Percentiles rank a stretch among this genome's conserved stretches.
phyloP scores from a whole-genome alignment of 2,329 filamentous ascomycete species.

The Mycogone perniciosa region DNA sequence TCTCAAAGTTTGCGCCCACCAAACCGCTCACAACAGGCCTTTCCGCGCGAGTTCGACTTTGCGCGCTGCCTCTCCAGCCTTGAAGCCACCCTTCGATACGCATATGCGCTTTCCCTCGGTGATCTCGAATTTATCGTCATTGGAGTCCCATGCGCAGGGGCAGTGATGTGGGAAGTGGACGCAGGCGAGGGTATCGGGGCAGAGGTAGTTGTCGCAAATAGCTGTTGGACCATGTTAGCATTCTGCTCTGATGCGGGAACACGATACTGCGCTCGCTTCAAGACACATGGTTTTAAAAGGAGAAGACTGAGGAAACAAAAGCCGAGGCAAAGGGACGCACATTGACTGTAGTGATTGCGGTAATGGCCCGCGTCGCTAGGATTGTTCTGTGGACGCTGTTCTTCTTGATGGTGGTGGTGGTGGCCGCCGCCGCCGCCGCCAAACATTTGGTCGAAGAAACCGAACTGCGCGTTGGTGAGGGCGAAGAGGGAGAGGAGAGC shows the following conservation, averaged over 20 bases:
- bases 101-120: slow-evolving; percentile 68
- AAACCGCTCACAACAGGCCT: slow-evolving; percentile 53
- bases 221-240: slow-evolving; percentile 40
- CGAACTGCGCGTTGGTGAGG: slow-evolving; percentile 71
- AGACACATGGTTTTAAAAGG: too few relatives aligned
- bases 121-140: slow-evolving; percentile 73
- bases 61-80: slow-evolving; percentile 60
- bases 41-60: slow-evolving; percentile 78
- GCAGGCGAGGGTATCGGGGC: slow-evolving; percentile 88
- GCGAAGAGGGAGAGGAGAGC: slow-evolving; percentile 54
- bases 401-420: slow-evolving; percentile 45
- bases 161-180: slow-evolving; percentile 97
- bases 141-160: slow-evolving; percentile 73
- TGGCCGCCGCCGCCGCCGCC: slow-evolving; percentile 42
- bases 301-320: neutral
- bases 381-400: slow-evolving; percentile 66
- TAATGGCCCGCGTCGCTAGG: slow-evolving; percentile 81
- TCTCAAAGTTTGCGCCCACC: neutral
- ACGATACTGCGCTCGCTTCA: neutral
- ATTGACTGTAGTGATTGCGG: slow-evolving; percentile 59
- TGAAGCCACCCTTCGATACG: slow-evolving; percentile 68
- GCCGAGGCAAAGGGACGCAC: slow-evolving; percentile 36
- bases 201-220: slow-evolving; percentile 89
- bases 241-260: neutral
- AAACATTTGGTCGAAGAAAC: slow-evolving; percentile 98